phyloP scores from a whole-genome alignment of 345 rosid species.

The Aethionema arabicum region DNA sequence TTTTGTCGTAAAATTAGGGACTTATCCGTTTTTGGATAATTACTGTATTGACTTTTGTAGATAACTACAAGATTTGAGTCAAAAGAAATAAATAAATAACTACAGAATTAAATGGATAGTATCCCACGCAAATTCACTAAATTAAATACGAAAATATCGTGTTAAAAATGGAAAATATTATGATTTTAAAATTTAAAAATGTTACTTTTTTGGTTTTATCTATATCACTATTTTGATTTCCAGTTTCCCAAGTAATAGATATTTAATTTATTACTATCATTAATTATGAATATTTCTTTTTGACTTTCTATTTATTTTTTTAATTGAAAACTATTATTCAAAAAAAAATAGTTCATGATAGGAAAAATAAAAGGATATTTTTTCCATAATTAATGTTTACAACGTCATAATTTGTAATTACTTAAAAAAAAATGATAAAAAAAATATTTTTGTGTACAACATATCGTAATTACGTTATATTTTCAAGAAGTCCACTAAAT shows the following conservation, averaged over 20 bases:
- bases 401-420: too few species aligned
- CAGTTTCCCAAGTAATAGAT: conserved; percentile 1
- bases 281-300: background rate
- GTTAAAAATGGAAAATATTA: background rate
- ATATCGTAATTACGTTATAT: too few species aligned
- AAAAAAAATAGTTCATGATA: too few species aligned
- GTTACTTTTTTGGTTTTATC: background rate
- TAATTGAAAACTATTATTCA: background rate
- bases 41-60: background rate
- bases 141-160: background rate
- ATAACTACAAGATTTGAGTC: too few species aligned
- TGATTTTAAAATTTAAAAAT: background rate
- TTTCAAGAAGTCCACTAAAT: too few species aligned
- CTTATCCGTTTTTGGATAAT: background rate
- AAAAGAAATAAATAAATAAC: too few species aligned
- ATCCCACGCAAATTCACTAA: too few species aligned
- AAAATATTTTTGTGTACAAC: too few species aligned
- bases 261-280: background rate
- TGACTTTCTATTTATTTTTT: background rate
- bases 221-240: background rate
- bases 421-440: too few species aligned
- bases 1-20: background rate
- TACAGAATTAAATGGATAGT: too few species aligned
- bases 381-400: too few species aligned
- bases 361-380: background rate